Evolutionary conservation across 495 filamentous ascomycete genomes (phyloP), one percentile per base, ranked within the genome.

Genomic region (Penicillium subrubescens): DNA sequence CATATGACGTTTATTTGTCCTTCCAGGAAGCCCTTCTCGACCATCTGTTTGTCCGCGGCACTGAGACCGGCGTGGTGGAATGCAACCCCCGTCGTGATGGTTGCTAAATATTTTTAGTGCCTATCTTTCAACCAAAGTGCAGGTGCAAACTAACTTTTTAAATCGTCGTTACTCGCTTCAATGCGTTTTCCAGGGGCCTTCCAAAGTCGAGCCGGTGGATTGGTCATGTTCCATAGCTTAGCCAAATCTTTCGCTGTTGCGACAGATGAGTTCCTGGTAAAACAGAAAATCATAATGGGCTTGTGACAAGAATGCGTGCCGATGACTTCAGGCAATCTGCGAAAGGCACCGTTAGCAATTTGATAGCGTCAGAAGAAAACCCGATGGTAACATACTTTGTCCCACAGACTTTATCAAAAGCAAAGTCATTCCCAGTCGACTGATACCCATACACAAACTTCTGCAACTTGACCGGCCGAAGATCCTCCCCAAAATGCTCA

Each of bases 1-100:
- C 95, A 99, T 54, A 99, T 96, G 55, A 97, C 89, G 62, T 83
- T 90, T 59, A 99, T 81, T 10, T 92, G 81, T 2, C 93, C 92
- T 21, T 89, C 83, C 8, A 94, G 77, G 61, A 90, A 99, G 3
- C 83, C 84, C 41, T 83, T 84, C 67, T 97, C 92, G 11, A 97
- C 80, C 6, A 84, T 79, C 29, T 80, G 79, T 63, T 94, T 85
- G 71, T 99, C 95, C 39, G 79, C 73, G 0, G 75, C 67, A 60
- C 93, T 88, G 33, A 99, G 83, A 0, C 95, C 95, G 25, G 92
- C 94, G 75, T 99, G 94, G 71, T 99, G 95, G 69, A 95, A 98
- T 17, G 92, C 93, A 15, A 99, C 92, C 11, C 93, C 94, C 48
- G 88, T 84, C 17, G 74, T 67, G 8, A 89, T 81, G 2, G 87